Evolutionary conservation across 192 early-diverging fungal species (phyloP).

Genomic region (Linderina pennispora): DNA sequence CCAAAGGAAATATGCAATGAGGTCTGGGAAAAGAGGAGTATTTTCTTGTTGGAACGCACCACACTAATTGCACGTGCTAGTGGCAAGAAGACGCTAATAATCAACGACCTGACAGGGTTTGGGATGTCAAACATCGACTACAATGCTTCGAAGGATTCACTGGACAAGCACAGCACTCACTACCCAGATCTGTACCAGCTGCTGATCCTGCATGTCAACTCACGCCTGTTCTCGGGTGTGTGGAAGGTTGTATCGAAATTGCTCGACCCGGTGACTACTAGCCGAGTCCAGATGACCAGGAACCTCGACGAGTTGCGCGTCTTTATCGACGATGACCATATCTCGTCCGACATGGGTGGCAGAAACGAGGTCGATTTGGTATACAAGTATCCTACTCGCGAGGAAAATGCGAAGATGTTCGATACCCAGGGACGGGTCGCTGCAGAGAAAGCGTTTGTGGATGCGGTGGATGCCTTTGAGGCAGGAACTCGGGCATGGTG

Average conservation of each 20-base stretch:
- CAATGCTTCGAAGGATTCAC: constrained; percentile 67
- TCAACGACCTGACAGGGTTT: constrained; percentile 73
- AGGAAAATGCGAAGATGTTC: constrained; percentile 49
- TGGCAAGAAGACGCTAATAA: constrained; percentile 49
- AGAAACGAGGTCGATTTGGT: constrained; percentile 45
- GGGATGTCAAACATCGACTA: constrained; percentile 67
- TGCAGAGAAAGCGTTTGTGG: constrained; percentile 30
- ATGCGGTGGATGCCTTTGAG: constrained; percentile 36
- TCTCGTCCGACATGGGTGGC: constrained; percentile 61
- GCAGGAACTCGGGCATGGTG: constrained; percentile 41
- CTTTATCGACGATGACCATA: constrained; percentile 52
- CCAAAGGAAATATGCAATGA: constrained; percentile 14
- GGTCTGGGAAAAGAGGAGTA: constrained; percentile 8
- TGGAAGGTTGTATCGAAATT: constrained; percentile 76
- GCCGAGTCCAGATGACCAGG: constrained; percentile 71
- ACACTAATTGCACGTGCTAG: constrained; percentile 14
- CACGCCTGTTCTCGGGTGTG: constrained; percentile 80
- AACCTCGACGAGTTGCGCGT: constrained; percentile 51
- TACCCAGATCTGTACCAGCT: constrained; percentile 76
- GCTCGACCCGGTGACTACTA: constrained; percentile 76
- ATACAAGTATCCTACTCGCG: constrained; percentile 45
- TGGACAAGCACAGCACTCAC: constrained; percentile 68
- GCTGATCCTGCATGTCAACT: constrained; percentile 69
- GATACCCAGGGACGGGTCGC: constrained; percentile 40
- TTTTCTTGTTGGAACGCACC: constrained; percentile 18